Conservation (phyloP, 2,329 filamentous ascomycete genomes). For the Colletotrichum musae region DNA sequence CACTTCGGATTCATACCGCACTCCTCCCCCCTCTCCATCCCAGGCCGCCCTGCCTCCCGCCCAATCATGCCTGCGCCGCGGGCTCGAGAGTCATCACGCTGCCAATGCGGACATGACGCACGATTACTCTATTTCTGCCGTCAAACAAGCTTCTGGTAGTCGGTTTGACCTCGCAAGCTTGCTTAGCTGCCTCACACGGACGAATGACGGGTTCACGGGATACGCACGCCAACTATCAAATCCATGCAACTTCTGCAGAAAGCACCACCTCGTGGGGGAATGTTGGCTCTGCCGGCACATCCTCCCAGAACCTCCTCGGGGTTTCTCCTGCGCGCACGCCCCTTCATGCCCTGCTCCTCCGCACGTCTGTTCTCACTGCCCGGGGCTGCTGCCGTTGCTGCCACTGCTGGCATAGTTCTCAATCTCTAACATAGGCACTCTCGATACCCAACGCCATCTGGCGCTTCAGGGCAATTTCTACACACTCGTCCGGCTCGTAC, state of each 20-base stretch:
- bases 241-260: slow-evolving; percentile 31
- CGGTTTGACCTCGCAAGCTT: slow-evolving; percentile 32
- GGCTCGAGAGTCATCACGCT: slow-evolving; percentile 12
- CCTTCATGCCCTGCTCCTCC: neutral
- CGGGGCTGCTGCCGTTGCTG: neutral
- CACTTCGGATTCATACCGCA: slow-evolving; percentile 22
- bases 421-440: slow-evolving; percentile 60
- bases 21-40: neutral
- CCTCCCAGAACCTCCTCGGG: slow-evolving; percentile 20
- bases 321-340: slow-evolving; percentile 1
- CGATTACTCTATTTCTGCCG: slow-evolving; percentile 30
- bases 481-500: slow-evolving; percentile 49
- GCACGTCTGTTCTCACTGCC: neutral
- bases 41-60: neutral
- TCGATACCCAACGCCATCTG: slow-evolving; percentile 61
- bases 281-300: slow-evolving; percentile 24
- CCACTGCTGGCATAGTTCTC: slow-evolving; percentile 26
- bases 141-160: slow-evolving; percentile 37
- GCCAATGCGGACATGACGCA: slow-evolving; percentile 40
- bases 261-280: slow-evolving; percentile 8
- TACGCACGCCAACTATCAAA: slow-evolving; percentile 27
- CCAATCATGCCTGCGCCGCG: slow-evolving; percentile 32
- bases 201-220: slow-evolving; percentile 29
- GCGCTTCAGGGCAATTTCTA: slow-evolving; percentile 56
- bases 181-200: slow-evolving; percentile 26